phyloP scores from a whole-genome alignment of 768 basidiomycete species.

The Panus rudis region DNA sequence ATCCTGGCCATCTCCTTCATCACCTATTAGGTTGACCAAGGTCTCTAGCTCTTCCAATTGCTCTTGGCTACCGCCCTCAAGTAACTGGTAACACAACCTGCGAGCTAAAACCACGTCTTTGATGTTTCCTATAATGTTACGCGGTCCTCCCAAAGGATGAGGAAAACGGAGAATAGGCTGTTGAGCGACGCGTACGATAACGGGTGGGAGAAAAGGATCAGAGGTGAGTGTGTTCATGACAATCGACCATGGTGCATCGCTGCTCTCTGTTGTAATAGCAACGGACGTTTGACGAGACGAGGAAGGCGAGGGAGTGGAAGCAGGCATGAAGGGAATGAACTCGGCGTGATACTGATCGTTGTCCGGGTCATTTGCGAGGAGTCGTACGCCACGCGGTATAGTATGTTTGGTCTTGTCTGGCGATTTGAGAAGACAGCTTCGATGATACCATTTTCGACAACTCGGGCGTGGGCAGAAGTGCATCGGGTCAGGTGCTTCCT shows the following conservation, averaged over 20 bases:
- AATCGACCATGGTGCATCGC: neutral
- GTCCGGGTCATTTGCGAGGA: slow-evolving; percentile 8
- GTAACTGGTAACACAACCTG: slow-evolving; percentile 4
- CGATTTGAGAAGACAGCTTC: slow-evolving; percentile 4
- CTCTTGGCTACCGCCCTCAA: slow-evolving; percentile 1
- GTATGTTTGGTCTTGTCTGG: too few relatives aligned
- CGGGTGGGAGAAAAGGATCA: neutral
- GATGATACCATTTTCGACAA: slow-evolving; percentile 8
- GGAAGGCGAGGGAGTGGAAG: neutral
- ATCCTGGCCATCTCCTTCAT: too few relatives aligned
- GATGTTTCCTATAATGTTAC: slow-evolving; percentile 3
- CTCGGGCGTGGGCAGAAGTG: slow-evolving; percentile 8
- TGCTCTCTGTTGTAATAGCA: neutral
- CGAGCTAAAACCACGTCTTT: slow-evolving; percentile 8
- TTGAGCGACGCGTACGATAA: neutral
- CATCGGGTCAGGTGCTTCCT: slow-evolving; percentile 3
- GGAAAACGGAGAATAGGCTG: neutral
- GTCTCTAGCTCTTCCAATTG: too few relatives aligned
- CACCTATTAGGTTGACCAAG: too few relatives aligned
- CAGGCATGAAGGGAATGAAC: neutral
- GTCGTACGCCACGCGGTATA: neutral
- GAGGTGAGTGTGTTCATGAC: too few relatives aligned
- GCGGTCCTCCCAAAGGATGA: neutral
- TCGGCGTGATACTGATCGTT: neutral
- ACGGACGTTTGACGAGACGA: neutral